These are phyloP conservation scores for Tricholomella constricta DNA, from an alignment of 768 basidiomycete genomes.

Conservation along the genomic window DNA sequence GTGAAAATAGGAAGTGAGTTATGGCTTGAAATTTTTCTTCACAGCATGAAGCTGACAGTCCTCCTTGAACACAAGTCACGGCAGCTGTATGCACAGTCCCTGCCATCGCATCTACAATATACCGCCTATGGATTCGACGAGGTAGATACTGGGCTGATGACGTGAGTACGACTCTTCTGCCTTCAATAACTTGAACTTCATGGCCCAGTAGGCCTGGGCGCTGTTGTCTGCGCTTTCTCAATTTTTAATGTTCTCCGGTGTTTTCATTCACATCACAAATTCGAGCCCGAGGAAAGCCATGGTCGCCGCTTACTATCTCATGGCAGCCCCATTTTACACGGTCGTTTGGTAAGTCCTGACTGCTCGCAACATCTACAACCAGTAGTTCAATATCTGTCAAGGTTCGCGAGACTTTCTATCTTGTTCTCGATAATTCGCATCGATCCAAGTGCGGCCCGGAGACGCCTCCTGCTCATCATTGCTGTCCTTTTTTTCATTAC, in stretches of 20 bases:
- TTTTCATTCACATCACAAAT: slow-evolving; percentile 28
- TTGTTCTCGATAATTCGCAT: slow-evolving; percentile 57
- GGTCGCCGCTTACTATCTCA: slow-evolving; percentile 35
- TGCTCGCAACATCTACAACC: neutral
- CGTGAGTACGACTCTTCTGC: slow-evolving; percentile 18
- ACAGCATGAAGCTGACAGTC: neutral
- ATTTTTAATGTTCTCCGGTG: slow-evolving; percentile 28
- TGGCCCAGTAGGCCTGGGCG: slow-evolving; percentile 27
- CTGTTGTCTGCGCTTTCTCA: slow-evolving; percentile 29
- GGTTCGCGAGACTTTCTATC: slow-evolving; percentile 52
- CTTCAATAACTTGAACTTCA: neutral
- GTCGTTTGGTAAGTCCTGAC: slow-evolving; percentile 34
- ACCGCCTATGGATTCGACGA: slow-evolving; percentile 34
- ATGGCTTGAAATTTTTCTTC: neutral
- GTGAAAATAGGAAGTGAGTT: slow-evolving; percentile 11
- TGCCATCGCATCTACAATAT: slow-evolving; percentile 32
- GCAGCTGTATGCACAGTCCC: slow-evolving; percentile 33
- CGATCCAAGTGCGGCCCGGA: slow-evolving; percentile 36
- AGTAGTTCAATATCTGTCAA: slow-evolving; percentile 12
- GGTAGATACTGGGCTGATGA: slow-evolving; percentile 38
- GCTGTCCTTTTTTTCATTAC: slow-evolving; percentile 33
- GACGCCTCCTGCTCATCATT: slow-evolving; percentile 28
- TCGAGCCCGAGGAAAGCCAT: slow-evolving; percentile 16
- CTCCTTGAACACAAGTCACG: slow-evolving; percentile 23
- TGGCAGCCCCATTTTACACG: slow-evolving; percentile 38